A percentile compares a stretch with the other conserved stretches of the same genome.
Conservation (phyloP, 2,329 filamentous ascomycete species). For the Teratosphaeria epicoccoides region DNA sequence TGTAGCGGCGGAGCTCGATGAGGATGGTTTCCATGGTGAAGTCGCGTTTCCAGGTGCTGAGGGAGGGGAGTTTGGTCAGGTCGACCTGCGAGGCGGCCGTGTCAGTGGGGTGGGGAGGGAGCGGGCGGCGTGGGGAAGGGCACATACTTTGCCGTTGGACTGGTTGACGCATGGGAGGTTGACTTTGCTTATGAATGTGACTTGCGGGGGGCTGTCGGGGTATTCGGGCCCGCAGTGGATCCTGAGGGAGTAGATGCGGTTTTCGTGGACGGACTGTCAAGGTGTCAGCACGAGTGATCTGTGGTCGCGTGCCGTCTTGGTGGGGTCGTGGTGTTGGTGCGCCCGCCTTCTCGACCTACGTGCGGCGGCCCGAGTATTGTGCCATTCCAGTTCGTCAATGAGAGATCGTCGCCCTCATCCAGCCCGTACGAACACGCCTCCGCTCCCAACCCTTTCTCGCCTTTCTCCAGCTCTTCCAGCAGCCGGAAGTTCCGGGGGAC, state of each 20-base stretch:
- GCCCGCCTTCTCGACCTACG: slow-evolving; percentile 38
- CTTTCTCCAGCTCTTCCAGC: slow-evolving; percentile 95
- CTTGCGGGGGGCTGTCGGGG: slow-evolving; percentile 76
- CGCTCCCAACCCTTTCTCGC: slow-evolving; percentile 91
- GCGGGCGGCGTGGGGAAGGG: neutral
- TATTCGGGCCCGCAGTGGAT: slow-evolving; percentile 90
- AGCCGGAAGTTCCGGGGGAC: slow-evolving; percentile 93
- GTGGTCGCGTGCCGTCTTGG: neutral
- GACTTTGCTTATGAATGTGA: slow-evolving; percentile 88
- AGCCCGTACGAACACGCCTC: slow-evolving; percentile 97
- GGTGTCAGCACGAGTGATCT: slow-evolving; percentile 1
- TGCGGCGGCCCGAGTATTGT: slow-evolving; percentile 95
- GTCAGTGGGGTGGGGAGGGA: neutral
- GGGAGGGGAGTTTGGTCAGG: slow-evolving; percentile 68
- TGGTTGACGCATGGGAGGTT: slow-evolving; percentile 91
- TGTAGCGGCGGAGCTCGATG: slow-evolving; percentile 76
- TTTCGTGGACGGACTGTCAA: slow-evolving; percentile 80
- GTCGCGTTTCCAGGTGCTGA: slow-evolving; percentile 82
- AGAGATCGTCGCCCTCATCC: slow-evolving; percentile 82
- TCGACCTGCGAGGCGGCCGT: slow-evolving; percentile 54
- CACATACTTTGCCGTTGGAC: slow-evolving; percentile 61
- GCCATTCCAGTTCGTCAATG: slow-evolving; percentile 98
- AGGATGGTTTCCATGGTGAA: slow-evolving; percentile 93
- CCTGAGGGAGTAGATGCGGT: slow-evolving; percentile 96
- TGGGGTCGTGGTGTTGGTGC: neutral